phyloP scores from a whole-genome alignment of 768 basidiomycete species.

The Tricholomella constricta region DNA sequence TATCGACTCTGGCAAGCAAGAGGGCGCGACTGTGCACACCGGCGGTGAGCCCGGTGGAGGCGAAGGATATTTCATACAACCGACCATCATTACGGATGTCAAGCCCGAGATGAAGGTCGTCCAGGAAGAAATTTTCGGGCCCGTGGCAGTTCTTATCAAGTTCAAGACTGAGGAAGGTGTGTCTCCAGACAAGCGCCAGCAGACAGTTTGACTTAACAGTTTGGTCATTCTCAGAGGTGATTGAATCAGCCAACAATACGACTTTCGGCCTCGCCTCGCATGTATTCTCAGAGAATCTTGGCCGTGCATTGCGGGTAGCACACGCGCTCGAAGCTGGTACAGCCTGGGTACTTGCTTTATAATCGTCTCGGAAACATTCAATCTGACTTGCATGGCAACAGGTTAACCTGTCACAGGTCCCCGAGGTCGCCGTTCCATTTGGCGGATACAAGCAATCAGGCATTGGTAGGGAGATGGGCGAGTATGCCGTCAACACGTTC shows the following conservation, averaged over 20 bases:
- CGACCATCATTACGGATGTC: conserved; percentile 67
- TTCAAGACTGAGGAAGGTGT: conserved; percentile 60
- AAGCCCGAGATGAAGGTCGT: conserved; percentile 68
- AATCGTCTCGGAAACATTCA: too few relatives aligned
- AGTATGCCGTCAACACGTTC: conserved; percentile 28
- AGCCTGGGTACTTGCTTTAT: conserved; percentile 18
- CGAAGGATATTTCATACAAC: conserved; percentile 61
- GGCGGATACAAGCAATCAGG: conserved; percentile 31
- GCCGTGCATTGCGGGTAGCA: conserved; percentile 24
- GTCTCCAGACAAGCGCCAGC: too few relatives aligned
- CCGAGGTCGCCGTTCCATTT: conserved; percentile 22
- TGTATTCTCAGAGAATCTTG: conserved; percentile 23
- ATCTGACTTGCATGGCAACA: neutral
- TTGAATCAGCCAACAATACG: conserved; percentile 23
- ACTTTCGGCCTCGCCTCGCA: conserved; percentile 21
- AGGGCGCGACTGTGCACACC: conserved; percentile 61
- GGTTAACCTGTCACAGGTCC: conserved; percentile 22
- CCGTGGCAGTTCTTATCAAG: conserved; percentile 68
- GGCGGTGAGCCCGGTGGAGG: conserved; percentile 57
- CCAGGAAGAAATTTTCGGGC: conserved; percentile 71
- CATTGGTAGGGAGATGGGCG: conserved; percentile 26
- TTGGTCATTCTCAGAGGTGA: too few relatives aligned
- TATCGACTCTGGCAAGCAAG: conserved; percentile 52
- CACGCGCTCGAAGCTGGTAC: conserved; percentile 25
- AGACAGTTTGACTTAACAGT: too few relatives aligned